Conservation (phyloP, 148 eudicot species). For the Dianthus caryophyllus region DNA sequence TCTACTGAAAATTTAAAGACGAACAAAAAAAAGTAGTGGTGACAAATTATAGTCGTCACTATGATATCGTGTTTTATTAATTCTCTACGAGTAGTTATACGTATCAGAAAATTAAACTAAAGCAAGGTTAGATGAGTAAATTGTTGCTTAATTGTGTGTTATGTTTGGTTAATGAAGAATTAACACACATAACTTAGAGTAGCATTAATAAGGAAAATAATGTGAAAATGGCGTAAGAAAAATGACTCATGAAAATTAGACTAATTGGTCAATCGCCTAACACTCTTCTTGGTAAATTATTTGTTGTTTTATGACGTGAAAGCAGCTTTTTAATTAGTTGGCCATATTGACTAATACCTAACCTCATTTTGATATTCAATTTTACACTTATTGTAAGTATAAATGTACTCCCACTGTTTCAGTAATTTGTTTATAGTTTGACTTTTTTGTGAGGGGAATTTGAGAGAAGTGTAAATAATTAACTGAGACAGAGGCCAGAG, state of each 20-base stretch:
- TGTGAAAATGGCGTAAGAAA: background rate
- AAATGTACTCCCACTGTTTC: too few species aligned
- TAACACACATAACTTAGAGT: background rate
- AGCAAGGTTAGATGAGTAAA: slow-evolving; percentile 6
- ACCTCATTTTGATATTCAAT: background rate
- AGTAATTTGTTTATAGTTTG: too few species aligned
- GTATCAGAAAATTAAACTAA: background rate
- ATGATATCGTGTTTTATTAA: too few species aligned
- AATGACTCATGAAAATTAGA: slow-evolving; percentile 3
- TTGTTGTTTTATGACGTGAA: background rate
- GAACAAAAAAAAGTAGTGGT: too few species aligned
- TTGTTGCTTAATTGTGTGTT: slow-evolving; percentile 9
- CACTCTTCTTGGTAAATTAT: background rate
- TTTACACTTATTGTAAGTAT: too few species aligned
- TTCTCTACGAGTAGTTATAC: background rate
- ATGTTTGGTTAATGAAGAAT: slow-evolving; percentile 10
- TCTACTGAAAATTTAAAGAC: too few species aligned
- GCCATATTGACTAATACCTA: background rate
- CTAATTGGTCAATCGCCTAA: slow-evolving; percentile 1
- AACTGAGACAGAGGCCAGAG: too few species aligned
- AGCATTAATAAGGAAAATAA: background rate
- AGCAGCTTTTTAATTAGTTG: background rate
- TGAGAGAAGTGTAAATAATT: too few species aligned
- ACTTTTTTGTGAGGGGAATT: too few species aligned
- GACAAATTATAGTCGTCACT: too few species aligned